Percentiles rank a stretch among this genome's conserved stretches.
Conservation (phyloP, 306 rosid genomes). For the Vigna unguiculata region DNA sequence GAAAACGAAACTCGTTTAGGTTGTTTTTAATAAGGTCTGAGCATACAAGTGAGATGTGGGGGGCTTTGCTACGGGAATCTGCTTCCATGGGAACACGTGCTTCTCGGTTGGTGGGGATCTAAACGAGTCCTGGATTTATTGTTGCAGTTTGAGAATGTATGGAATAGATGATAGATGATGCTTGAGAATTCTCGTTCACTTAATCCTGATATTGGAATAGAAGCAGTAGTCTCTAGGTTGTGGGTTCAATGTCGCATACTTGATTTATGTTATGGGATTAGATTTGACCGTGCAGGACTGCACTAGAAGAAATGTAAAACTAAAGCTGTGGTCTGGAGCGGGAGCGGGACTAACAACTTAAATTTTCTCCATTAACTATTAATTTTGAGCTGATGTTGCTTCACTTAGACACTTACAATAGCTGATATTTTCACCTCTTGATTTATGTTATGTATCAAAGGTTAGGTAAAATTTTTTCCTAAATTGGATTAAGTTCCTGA, state of each 20-base stretch:
- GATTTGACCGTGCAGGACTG: not conserved
- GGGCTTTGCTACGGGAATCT: not conserved
- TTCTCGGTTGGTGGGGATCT: not conserved
- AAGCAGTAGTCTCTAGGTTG: not conserved
- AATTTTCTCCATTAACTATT: not conserved
- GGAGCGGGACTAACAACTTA: not conserved
- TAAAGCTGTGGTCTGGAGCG: not conserved
- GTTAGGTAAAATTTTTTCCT: not conserved
- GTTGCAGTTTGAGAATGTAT: not conserved
- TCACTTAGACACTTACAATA: not conserved
- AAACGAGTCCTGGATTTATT: conserved; percentile 14
- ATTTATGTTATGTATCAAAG: not conserved
- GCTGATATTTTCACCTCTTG: conserved; percentile 21
- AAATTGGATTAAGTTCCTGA: not conserved
- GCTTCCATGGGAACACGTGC: not conserved
- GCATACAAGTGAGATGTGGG: conserved; percentile 18
- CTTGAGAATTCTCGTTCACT: not conserved
- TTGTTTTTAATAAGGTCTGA: not conserved
- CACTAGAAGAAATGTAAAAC: not conserved
- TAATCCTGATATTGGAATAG: not conserved
- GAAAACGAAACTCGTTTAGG: conserved; percentile 1
- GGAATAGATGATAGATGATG: not conserved
- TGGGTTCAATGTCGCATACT: not conserved
- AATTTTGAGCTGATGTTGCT: not conserved
- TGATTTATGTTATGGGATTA: not conserved